Evolutionary conservation across 208 protist species (phyloP), one percentile per base, ranked within the genome.

Genomic region (Trypanosoma conorhini): DNA sequence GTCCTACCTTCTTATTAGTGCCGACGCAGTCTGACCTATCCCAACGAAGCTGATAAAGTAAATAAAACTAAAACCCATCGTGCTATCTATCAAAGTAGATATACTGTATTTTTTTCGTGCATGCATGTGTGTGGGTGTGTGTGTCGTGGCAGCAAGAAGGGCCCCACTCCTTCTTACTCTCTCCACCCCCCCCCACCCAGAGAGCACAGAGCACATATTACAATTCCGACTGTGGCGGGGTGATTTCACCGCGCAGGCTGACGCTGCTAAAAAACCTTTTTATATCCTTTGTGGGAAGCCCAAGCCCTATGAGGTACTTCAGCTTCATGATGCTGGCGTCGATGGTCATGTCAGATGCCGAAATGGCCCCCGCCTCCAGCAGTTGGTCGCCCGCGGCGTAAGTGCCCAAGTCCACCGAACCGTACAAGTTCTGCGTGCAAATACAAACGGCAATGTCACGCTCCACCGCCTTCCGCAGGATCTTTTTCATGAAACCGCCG

Each of bases 301-400:
- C 89, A 42, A 85, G 44, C 1, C 86, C 91, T 58, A 94, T 83
- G 9, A 96, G 59, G 67, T 94, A 93, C 73, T 91, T 96, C 24
- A 98, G 73, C 77, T 98, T 98, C 33, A 92, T 83, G 33, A 97
- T 67, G 12, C 89, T 81, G n/a, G 95, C 80, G 60, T 98, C 94
- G 31, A 85, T 69, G 13, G 97, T 98, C 94, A 98, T 97, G 70
- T 97, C 91, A n/a, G 68, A 72, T 12, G 85, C 93, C 50, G 79
- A 72, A 30, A 97, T 76, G 5, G 89, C 87, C 1, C 93, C 87
- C 22, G 67, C 70, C 46, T 89, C 81, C 57, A 85, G 67, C 13
- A 96, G 63, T 62, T 86, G 79, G 9, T 82, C 75, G 4, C 86
- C 88, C 17, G 70, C 79, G 70, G 82, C 89, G 74, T 99, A 99